Percentiles rank a stretch among this genome's conserved stretches.
phyloP scores from a whole-genome alignment of 768 basidiomycete genomes.

The Russula brevipes region DNA sequence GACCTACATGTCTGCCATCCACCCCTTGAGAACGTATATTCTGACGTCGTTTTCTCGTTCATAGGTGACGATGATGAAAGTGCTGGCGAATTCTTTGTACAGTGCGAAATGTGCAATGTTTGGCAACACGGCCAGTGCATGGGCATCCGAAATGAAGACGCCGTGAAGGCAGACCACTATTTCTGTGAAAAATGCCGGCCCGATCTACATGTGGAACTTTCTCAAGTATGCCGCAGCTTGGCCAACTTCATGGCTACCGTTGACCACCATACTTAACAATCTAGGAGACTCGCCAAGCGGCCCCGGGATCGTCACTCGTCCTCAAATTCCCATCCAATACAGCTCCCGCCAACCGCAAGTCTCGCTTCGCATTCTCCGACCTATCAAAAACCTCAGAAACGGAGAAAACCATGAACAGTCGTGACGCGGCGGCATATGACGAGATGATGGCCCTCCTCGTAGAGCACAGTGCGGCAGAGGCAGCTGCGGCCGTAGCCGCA shows the following conservation, averaged over 20 bases:
- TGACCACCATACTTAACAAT: constrained; percentile 18
- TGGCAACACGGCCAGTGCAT: constrained; percentile 99
- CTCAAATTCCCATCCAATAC: constrained; percentile 33
- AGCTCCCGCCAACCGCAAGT: constrained; percentile 45
- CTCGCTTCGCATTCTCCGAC: constrained; percentile 72
- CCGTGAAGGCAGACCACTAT: constrained; percentile 74
- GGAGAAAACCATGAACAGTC: constrained; percentile 97
- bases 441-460: constrained; percentile 56
- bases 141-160: constrained; percentile 78
- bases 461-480: constrained; percentile 68
- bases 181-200: constrained; percentile 93
- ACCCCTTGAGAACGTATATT: constrained; percentile 22
- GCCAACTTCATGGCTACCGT: constrained; percentile 25
- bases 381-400: constrained; percentile 64
- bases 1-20: constrained; percentile 1
- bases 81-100: constrained; percentile 95
- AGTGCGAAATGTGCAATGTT: constrained; percentile 93
- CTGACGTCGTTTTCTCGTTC: constrained; percentile 27
- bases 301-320: constrained; percentile 60
- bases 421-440: constrained; percentile 84
- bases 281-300: constrained; percentile 61
- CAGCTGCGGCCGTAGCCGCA: constrained; percentile 59
- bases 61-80: constrained; percentile 66
- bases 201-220: constrained; percentile 74
- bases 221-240: constrained; percentile 53